These are phyloP conservation scores for Puccinia sorghi DNA, from an alignment of 1,284 basidiomycete species.

Conservation along the genomic window DNA sequence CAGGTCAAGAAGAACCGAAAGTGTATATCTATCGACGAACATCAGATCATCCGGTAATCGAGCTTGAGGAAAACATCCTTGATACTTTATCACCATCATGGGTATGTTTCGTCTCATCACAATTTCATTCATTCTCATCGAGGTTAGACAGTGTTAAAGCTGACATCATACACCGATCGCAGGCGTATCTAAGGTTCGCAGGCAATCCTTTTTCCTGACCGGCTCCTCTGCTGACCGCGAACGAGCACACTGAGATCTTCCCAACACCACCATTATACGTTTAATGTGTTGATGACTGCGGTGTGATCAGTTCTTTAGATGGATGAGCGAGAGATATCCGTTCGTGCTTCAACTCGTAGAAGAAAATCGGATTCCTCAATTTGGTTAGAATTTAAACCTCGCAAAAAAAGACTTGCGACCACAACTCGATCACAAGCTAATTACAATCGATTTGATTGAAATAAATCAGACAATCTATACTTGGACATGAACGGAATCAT, in stretches of 20 bases:
- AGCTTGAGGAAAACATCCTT: not conserved
- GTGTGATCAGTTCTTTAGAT: slow-evolving; percentile 63
- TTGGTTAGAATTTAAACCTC: slow-evolving; percentile 55
- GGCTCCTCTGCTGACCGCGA: not conserved
- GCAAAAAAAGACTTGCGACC: not conserved
- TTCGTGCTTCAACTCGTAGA: slow-evolving; percentile 96
- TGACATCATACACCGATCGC: not conserved
- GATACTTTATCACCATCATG: not conserved
- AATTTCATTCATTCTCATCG: not conserved
- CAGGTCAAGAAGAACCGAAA: no score
- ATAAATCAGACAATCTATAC: slow-evolving; percentile 71
- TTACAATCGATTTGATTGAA: not conserved
- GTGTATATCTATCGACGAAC: not conserved
- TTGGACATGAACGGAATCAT: slow-evolving; percentile 99
- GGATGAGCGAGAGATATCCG: slow-evolving; percentile 84
- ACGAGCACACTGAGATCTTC: not conserved
- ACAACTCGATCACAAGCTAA: not conserved
- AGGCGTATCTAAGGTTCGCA: slow-evolving; percentile 37
- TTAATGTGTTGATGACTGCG: not conserved
- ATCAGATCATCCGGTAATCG: not conserved
- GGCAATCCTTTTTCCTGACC: not conserved
- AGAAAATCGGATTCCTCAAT: slow-evolving; percentile 94
- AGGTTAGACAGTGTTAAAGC: not conserved
- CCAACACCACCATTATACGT: not conserved
- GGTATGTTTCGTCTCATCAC: not conserved